Evolutionary conservation across 1,284 basidiomycete species (phyloP).

Genomic region (Porogramme epimiltina): DNA sequence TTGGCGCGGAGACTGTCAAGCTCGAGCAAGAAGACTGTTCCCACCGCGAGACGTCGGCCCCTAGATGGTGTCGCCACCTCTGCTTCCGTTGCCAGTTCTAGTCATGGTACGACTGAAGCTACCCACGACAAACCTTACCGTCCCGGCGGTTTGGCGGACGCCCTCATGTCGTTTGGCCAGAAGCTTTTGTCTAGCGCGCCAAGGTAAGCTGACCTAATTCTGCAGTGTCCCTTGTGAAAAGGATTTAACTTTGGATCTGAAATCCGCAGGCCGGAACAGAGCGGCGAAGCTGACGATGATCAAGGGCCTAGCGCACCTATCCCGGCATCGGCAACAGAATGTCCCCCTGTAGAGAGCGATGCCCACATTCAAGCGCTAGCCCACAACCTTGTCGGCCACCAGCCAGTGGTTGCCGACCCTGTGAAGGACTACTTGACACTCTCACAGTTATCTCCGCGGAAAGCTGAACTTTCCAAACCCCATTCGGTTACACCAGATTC

Average conservation of each 20-base stretch:
- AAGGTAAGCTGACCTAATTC: constrained; percentile 22
- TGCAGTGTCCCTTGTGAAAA: neutral
- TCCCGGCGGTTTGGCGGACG: constrained; percentile 23
- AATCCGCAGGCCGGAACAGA: neutral
- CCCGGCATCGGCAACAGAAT: too few relatives aligned
- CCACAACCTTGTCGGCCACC: too few relatives aligned
- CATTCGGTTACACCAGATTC: neutral
- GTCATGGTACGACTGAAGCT: neutral
- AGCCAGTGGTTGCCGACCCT: too few relatives aligned
- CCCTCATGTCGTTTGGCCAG: constrained; percentile 27
- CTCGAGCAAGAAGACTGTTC: constrained; percentile 11
- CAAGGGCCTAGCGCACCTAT: too few relatives aligned
- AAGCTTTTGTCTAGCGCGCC: constrained; percentile 13
- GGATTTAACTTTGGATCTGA: neutral
- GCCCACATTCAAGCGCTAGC: too few relatives aligned
- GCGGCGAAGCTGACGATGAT: neutral
- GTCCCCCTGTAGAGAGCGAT: too few relatives aligned
- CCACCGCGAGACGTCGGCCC: constrained; percentile 11
- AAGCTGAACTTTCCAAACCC: constrained; percentile 1
- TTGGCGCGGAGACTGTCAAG: constrained; percentile 16
- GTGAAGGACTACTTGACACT: constrained; percentile 16
- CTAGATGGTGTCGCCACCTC: constrained; percentile 3
- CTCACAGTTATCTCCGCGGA: constrained; percentile 25
- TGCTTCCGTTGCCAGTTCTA: neutral
- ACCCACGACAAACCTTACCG: constrained; percentile 7